Evolutionary conservation across 306 rosid species (phyloP).

Genomic region (Begonia masoniana): DNA sequence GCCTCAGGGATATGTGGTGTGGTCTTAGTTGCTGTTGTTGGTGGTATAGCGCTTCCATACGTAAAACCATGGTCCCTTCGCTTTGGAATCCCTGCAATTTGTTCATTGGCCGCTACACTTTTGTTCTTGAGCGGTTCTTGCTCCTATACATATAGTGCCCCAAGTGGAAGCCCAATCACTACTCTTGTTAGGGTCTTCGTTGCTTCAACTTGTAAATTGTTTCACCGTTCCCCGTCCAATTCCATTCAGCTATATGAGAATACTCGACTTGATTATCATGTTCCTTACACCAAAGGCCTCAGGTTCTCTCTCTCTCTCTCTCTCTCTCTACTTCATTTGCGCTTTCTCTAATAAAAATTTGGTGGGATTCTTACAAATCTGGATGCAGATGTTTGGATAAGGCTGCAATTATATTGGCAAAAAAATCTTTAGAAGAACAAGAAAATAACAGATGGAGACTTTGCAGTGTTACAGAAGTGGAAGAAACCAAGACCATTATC

Average conservation of each 20-base stretch:
- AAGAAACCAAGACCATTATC: conserved; percentile 4
- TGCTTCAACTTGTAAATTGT: conserved; percentile 13
- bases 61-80: conserved; percentile 6
- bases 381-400: conserved; percentile 18
- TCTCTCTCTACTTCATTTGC: too few relatives aligned
- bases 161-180: conserved; percentile 1
- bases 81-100: conserved; percentile 6
- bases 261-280: neutral
- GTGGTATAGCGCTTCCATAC: neutral
- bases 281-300: conserved; percentile 3
- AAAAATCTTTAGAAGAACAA: conserved; percentile 5
- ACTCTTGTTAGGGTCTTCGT: conserved; percentile 5
- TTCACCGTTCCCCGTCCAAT: neutral
- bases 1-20: neutral
- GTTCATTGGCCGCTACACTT: neutral
- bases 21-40: neutral
- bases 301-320: conserved; percentile 3
- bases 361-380: too few relatives aligned
- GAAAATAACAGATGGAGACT: conserved; percentile 14
- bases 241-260: conserved; percentile 4
- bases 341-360: too few relatives aligned
- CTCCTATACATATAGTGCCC: neutral
- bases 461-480: conserved; percentile 13
- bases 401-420: conserved; percentile 14
- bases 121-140: conserved; percentile 1